Evolutionary conservation across 169 alveolate genomes (phyloP).

Genomic region (Plasmodium vinckei): DNA sequence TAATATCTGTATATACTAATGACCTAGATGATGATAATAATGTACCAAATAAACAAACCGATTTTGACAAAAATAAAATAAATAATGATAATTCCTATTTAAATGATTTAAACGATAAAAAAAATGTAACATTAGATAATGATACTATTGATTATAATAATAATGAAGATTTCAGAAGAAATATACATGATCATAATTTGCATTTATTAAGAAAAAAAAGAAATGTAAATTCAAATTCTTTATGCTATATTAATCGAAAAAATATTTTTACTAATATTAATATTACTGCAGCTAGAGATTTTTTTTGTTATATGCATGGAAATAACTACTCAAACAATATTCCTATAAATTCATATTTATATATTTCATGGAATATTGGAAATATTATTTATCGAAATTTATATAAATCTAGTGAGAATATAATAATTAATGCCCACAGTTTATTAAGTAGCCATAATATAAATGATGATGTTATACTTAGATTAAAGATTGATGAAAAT

Average conservation of each 20-base stretch:
- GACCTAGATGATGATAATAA: constrained; percentile 7
- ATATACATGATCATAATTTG: constrained; percentile 38
- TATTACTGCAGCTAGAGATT: constrained; percentile 60
- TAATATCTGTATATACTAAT: constrained; percentile 33
- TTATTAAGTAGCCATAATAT: constrained; percentile 71
- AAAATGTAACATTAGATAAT: constrained; percentile 1
- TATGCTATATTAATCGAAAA: constrained; percentile 33
- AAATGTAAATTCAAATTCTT: constrained; percentile 35
- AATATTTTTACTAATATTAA: constrained; percentile 67
- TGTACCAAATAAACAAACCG: constrained; percentile 7
- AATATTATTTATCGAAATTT: constrained; percentile 81
- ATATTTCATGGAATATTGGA: constrained; percentile 86
- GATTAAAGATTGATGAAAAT: constrained; percentile 70
- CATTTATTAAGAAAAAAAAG: constrained; percentile 51
- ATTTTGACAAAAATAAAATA: constrained; percentile 10
- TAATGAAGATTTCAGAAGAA: constrained; percentile 10
- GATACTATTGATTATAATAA: neutral
- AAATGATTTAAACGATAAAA: constrained; percentile 10
- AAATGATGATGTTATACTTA: constrained; percentile 73
- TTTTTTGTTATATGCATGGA: constrained; percentile 76
- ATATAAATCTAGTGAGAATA: constrained; percentile 82
- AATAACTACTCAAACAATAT: constrained; percentile 75
- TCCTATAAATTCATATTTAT: constrained; percentile 75
- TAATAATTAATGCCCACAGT: constrained; percentile 75
- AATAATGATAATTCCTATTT: constrained; percentile 11